Conservation (phyloP, 2,329 filamentous ascomycete genomes). For the Trichoderma sp. region DNA sequence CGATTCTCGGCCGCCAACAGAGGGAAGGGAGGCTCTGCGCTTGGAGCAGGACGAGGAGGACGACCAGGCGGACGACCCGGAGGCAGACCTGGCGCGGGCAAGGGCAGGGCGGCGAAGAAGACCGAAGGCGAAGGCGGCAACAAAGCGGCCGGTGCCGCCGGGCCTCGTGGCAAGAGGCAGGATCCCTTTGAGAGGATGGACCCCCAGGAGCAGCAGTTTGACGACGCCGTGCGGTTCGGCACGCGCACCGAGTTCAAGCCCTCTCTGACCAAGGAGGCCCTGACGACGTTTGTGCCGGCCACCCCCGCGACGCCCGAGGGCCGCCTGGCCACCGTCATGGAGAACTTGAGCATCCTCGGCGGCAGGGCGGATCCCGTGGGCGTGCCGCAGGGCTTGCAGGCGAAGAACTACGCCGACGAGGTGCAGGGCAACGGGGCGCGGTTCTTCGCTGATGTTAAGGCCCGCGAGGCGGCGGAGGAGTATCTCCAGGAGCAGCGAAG, state of each 20-base stretch:
- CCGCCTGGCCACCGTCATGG: conserved; percentile 34
- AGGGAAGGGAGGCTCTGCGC: conserved; percentile 12
- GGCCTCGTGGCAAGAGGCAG: conserved; percentile 22
- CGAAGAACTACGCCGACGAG: conserved; percentile 33
- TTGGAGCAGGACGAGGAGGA: conserved; percentile 25
- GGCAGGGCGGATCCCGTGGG: conserved; percentile 37
- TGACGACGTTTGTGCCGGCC: conserved; percentile 33
- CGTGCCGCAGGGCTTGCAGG: conserved; percentile 30
- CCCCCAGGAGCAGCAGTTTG: conserved; percentile 35
- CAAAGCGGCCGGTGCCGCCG: not conserved
- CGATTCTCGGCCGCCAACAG: conserved; percentile 22
- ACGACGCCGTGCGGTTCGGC: conserved; percentile 37
- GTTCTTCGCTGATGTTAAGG: conserved; percentile 34
- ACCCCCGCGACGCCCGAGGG: conserved; percentile 29
- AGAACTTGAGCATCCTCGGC: conserved; percentile 37
- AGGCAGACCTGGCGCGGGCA: conserved; percentile 20
- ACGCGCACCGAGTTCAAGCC: conserved; percentile 33
- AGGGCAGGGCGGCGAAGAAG: conserved; percentile 24
- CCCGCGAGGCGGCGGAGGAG: conserved; percentile 32
- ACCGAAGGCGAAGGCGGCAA: conserved; percentile 26
- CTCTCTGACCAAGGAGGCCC: conserved; percentile 32
- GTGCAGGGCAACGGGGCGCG: conserved; percentile 29
- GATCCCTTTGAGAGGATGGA: conserved; percentile 31
- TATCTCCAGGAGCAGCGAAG: conserved; percentile 28
- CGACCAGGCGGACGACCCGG: conserved; percentile 20